Base-by-base conservation (phyloP, 192 early-diverging fungal genomes). In the Coemansia sp. region DNA sequence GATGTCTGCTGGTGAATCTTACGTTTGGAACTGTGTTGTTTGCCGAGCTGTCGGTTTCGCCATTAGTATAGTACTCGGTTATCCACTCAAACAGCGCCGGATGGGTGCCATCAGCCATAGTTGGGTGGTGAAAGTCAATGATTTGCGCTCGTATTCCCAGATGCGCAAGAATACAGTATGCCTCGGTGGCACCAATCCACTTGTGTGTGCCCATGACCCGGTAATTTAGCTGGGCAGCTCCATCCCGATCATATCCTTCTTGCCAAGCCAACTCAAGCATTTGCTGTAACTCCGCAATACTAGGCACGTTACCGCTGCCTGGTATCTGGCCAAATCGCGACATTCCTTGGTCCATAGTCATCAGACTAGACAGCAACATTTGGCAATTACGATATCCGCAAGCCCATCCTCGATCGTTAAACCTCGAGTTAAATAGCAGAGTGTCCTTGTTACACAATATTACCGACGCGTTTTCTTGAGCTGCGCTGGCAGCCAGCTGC, bases 161-260 rank as follows among this genome's bases (percentile, higher is more conserved):
- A 11, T 80, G 84, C 0, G 78, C 63, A 18, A 90, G 52, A 4
- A 88, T 65, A 1, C 80, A 80, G 57, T 84, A 86, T 0, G 82
- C 81, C 51, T 90, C 88, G 0, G 86, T 87, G 0, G 88, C 81
- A 0, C 88, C 86, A 56, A 90, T 88, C 88, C 88, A 90, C 53
- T 84, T 86, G 7, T 69, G 42, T 5, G 85, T 85, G 15, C 71
- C 80, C 16, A 68, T 43, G 2, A 87, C 81, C 6, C 64, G 70
- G 55, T 83, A 70, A 5, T 52, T 56, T 8, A 88, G 60, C 45
- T 88, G 85, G 14, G 31, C 31, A 2, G 82, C 82, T 3, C 86
- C 88, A 9, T 65, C 51, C 0, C 56, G 51, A 60, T 90, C 88
- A 44, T 79, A 87, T 2, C 85, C 85, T 42, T 81, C 80, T 6